Percentiles rank a stretch among this genome's conserved stretches.
Evolutionary conservation across 495 filamentous ascomycete species (phyloP).

Genomic region (Penicillium pancosmium): DNA sequence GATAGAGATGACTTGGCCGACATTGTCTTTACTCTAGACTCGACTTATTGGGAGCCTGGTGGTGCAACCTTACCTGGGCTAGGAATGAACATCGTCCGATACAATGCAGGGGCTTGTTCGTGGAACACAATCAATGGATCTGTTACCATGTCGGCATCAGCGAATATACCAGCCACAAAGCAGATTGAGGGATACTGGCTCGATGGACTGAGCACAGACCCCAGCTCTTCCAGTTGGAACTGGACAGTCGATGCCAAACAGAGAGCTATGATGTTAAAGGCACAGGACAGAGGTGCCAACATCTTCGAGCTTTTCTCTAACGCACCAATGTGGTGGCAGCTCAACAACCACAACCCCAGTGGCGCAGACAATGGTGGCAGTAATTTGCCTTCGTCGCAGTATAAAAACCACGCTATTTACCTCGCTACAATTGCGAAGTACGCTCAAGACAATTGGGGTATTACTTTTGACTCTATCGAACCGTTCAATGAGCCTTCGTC

Average conservation of each 20-base stretch:
- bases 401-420: slow-evolving; percentile 19
- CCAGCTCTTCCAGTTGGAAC: slow-evolving; percentile 18
- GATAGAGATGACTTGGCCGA: slow-evolving; percentile 16
- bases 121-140: slow-evolving; percentile 16
- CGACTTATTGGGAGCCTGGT: slow-evolving; percentile 13
- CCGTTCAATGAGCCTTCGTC: slow-evolving; percentile 20
- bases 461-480: slow-evolving; percentile 18
- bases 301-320: slow-evolving; percentile 22
- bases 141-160: slow-evolving; percentile 12
- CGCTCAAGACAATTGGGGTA: slow-evolving; percentile 15
- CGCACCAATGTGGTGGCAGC: slow-evolving; percentile 21
- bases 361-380: slow-evolving; percentile 11
- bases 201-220: slow-evolving; percentile 10
- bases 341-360: slow-evolving; percentile 16
- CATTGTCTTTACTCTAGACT: slow-evolving; percentile 14
- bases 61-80: slow-evolving; percentile 9
- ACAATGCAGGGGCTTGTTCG: slow-evolving; percentile 19
- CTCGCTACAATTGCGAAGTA: slow-evolving; percentile 18
- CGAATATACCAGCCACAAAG: slow-evolving; percentile 12
- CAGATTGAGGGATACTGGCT: slow-evolving; percentile 21
- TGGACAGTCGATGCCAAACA: slow-evolving; percentile 22
- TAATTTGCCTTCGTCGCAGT: slow-evolving; percentile 20
- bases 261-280: slow-evolving; percentile 16
- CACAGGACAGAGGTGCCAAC: slow-evolving; percentile 15
- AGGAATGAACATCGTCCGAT: slow-evolving; percentile 19